Percentiles rank a stretch among this genome's conserved stretches.
Evolutionary conservation across 352 stramenopile species (phyloP).

Genomic region (Pythium chondricola): DNA sequence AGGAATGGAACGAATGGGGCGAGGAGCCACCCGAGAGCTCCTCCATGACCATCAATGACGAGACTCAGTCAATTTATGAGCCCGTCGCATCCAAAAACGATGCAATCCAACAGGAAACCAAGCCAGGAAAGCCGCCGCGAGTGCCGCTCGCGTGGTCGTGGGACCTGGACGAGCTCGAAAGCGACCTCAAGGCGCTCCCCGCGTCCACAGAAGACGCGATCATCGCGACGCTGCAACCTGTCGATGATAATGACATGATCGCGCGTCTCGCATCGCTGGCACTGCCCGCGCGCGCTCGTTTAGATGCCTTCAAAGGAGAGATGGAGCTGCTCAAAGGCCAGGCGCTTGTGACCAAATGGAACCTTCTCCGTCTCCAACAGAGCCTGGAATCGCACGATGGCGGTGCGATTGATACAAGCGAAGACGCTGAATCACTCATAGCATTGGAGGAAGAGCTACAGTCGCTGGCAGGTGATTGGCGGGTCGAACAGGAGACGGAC

Average conservation of each 20-base stretch:
- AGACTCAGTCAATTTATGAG: background rate
- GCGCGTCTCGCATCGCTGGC: constrained; percentile 11
- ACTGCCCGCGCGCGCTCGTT: background rate
- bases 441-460: constrained; percentile 16
- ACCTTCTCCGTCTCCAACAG: constrained; percentile 21
- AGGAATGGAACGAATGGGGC: constrained; percentile 53
- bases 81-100: background rate
- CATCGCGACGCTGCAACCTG: background rate
- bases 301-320: background rate
- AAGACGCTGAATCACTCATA: background rate
- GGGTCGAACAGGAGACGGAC: background rate
- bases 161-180: constrained; percentile 32
- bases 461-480: constrained; percentile 17
- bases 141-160: constrained; percentile 24
- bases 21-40: constrained; percentile 8
- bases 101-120: no score
- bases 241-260: background rate
- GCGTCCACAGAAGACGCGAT: background rate
- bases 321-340: constrained; percentile 28
- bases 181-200: constrained; percentile 6
- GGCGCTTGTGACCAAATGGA: constrained; percentile 31
- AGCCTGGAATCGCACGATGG: constrained; percentile 15
- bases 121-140: no score
- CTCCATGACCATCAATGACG: background rate
- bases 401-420: background rate